phyloP scores from a whole-genome alignment of 306 rosid genomes.

The Aeschynomene evenia region DNA sequence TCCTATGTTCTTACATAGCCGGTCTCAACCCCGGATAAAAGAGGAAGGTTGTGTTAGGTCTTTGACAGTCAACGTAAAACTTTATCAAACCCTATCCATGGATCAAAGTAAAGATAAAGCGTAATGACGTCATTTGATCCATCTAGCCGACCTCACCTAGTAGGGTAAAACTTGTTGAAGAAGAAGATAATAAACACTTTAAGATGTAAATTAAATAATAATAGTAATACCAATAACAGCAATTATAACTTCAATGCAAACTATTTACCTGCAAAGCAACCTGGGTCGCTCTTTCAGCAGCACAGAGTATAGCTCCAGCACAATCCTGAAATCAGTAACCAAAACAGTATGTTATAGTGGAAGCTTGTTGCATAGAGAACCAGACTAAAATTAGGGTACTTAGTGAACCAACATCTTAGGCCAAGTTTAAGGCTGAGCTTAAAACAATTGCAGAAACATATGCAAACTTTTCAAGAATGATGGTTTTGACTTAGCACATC shows the following conservation, averaged over 20 bases:
- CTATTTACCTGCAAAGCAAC: constrained; percentile 82
- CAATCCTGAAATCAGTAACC: constrained; percentile 73
- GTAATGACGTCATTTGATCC: no score
- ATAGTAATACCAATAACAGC: neutral
- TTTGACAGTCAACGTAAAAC: no score
- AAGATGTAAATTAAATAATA: neutral
- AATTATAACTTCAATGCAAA: constrained; percentile 9
- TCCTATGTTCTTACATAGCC: no score
- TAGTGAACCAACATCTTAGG: neutral
- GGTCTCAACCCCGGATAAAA: no score
- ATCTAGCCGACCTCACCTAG: no score
- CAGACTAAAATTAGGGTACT: neutral
- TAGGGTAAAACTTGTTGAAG: no score
- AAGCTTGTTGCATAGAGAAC: constrained; percentile 11
- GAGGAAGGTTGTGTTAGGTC: no score
- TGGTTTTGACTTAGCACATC: neutral
- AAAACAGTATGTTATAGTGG: neutral
- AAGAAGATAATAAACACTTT: no score
- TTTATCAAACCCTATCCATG: no score
- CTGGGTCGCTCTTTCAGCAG: constrained; percentile 96
- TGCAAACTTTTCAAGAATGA: constrained; percentile 6
- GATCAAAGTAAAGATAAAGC: no score
- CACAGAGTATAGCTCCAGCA: constrained; percentile 85
- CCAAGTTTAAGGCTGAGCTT: neutral
- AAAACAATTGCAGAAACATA: neutral